Conservation (phyloP, 306 rosid species). For the Argentina anserina region DNA sequence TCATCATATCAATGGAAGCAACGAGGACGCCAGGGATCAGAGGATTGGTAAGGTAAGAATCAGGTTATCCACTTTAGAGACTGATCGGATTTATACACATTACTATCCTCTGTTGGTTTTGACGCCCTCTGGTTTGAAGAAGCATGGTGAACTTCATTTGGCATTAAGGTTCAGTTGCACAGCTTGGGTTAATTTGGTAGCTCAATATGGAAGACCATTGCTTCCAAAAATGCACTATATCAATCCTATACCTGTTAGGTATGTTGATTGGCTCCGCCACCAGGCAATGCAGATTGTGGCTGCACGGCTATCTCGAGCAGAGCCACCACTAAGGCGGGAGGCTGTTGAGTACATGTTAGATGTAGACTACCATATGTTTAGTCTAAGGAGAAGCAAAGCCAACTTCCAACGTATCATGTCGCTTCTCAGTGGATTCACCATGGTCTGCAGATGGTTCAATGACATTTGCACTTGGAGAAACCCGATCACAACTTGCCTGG, state of each 20-base stretch:
- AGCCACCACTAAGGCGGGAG: slow-evolving; percentile 88
- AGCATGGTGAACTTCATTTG: slow-evolving; percentile 89
- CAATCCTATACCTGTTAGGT: slow-evolving; percentile 65
- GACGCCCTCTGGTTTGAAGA: slow-evolving; percentile 59
- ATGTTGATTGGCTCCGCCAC: slow-evolving; percentile 74
- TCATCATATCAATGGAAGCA: slow-evolving; percentile 58
- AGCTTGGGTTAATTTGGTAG: slow-evolving; percentile 79
- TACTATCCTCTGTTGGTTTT: slow-evolving; percentile 82
- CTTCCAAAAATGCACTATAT: slow-evolving; percentile 94
- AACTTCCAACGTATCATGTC: slow-evolving; percentile 78
- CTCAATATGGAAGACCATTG: slow-evolving; percentile 73
- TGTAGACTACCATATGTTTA: slow-evolving; percentile 80
- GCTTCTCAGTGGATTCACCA: slow-evolving; percentile 49
- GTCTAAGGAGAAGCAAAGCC: slow-evolving; percentile 89
- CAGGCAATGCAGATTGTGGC: slow-evolving; percentile 92
- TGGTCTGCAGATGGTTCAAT: slow-evolving; percentile 60
- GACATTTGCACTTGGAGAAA: slow-evolving; percentile 87
- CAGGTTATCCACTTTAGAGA: slow-evolving; percentile 81
- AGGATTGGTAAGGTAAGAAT: slow-evolving; percentile 90
- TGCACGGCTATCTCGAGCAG: slow-evolving; percentile 56
- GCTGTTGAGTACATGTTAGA: slow-evolving; percentile 90
- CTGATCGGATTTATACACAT: slow-evolving; percentile 72
- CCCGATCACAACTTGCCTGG: slow-evolving; percentile 77
- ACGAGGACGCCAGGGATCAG: slow-evolving; percentile 55
- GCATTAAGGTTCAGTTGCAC: slow-evolving; percentile 88